These are phyloP conservation scores for Tuber aestivum DNA, from an alignment of 495 filamentous ascomycete genomes.

Conservation along the genomic window DNA sequence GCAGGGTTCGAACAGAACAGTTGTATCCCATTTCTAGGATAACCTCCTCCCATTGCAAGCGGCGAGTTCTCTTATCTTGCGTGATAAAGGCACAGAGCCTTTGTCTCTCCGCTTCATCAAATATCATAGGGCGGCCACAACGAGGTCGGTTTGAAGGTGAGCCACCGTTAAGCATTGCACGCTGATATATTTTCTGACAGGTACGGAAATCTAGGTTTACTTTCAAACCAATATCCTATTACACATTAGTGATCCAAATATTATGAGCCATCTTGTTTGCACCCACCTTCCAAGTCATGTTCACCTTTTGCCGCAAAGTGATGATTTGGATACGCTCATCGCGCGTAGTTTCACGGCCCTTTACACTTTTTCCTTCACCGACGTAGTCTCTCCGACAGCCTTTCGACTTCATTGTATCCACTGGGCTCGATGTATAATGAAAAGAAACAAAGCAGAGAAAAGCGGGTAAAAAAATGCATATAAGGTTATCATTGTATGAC, in stretches of 20 bases:
- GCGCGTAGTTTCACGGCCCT: neutral
- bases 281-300: neutral
- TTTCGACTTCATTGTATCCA: neutral
- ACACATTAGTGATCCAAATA: too few relatives aligned
- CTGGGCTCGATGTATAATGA: too few relatives aligned
- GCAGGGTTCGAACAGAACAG: neutral
- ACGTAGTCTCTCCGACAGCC: neutral
- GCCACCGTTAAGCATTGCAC: neutral
- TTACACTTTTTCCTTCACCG: neutral
- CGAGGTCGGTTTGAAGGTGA: neutral
- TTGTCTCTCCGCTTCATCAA: neutral
- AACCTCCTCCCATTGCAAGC: conserved; percentile 23
- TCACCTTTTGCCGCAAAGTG: neutral
- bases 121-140: neutral
- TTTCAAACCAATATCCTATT: neutral
- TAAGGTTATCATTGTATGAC: neutral
- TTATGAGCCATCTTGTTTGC: too few relatives aligned
- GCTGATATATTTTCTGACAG: neutral
- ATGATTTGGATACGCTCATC: neutral
- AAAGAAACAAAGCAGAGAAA: neutral
- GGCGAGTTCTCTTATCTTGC: conserved; percentile 1
- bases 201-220: neutral
- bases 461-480: neutral
- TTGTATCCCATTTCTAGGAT: conserved; percentile 11
- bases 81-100: neutral